Percentiles rank a stretch among this genome's conserved stretches.
phyloP scores from a whole-genome alignment of 1,139 yeast species.

The Protomyces inouyei region DNA sequence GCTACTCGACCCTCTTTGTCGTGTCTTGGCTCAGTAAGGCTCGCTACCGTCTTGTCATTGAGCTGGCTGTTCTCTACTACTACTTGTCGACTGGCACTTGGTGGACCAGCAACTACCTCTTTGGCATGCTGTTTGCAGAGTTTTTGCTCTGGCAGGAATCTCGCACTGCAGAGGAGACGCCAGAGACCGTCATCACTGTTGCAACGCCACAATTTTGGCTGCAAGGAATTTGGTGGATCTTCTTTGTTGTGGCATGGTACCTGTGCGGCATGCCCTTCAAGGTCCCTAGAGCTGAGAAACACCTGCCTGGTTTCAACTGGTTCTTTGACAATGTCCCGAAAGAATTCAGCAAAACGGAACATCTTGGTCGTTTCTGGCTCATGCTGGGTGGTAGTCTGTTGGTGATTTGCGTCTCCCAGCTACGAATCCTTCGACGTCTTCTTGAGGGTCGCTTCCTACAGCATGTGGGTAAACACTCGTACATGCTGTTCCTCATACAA shows the following conservation, averaged over 20 bases:
- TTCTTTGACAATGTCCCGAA: not conserved
- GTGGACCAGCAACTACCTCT: not conserved
- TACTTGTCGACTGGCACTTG: not conserved
- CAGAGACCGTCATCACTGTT: too few species aligned
- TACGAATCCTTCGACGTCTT: not conserved
- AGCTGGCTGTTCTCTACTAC: not conserved
- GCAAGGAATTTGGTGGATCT: too few species aligned
- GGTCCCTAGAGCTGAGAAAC: too few species aligned
- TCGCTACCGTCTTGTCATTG: not conserved
- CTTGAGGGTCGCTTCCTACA: slow-evolving; percentile 1
- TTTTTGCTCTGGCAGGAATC: not conserved
- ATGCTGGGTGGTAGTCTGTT: not conserved
- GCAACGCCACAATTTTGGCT: too few species aligned
- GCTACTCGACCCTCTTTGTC: not conserved
- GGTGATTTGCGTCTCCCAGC: not conserved
- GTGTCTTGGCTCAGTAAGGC: not conserved
- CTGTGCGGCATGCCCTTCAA: too few species aligned
- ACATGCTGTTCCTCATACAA: slow-evolving; percentile 8
- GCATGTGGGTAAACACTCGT: slow-evolving; percentile 8
- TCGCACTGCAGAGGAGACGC: too few species aligned
- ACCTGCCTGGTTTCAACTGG: not conserved
- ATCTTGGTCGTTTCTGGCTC: not conserved
- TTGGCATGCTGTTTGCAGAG: not conserved
- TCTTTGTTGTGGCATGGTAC: too few species aligned
- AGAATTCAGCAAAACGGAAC: not conserved